Base-by-base conservation (phyloP, 169 alveolate genomes). In the Miamiensis avidus region DNA sequence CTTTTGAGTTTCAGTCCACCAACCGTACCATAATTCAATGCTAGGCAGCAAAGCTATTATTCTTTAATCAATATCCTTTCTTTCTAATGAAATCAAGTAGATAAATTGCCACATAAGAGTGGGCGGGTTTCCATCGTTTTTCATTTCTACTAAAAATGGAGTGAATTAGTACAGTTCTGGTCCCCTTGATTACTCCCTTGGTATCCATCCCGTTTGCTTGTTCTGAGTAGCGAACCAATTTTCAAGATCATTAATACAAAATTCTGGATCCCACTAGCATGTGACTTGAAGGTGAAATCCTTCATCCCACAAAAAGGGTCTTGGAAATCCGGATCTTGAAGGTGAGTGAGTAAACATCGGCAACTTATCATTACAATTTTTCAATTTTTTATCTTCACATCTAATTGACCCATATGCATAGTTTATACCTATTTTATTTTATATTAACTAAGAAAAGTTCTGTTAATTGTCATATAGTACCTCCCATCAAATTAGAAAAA, bases 251-350 rank as follows among this genome's bases (percentile, higher is more conserved):
- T 85, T 28, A 26, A 76, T 34, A 77, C 89, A 85, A 32, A 78
- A 76, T 31, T 77, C 89, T 85, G 83, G 81, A 33, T 85, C 81
- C 72, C 73, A 64, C 34, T 73, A n/a, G 34, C 89, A 85, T 1
- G 89, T 32, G 29, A 85, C 64, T 81, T 77, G 76, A 65, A 77
- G 69, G 34, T 85, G 89, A 33, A 85, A 85, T n/a, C 89, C 89
- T 69, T 85, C 89, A 85, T 85, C 89, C 89, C 89, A 85, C 34
- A 85, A 29, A 75, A 85, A 85, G 1, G 89, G 89, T 65, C 89
- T 69, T 30, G 89, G 89, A 65, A 85, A 85, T 72, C 89, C 89
- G 25, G 78, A 78, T 65, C 89, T 78, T 16, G 85, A 78, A 0
- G 89, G 89, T 0, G 89, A 77, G 64, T 78, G 82, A 78, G 75